Base-by-base conservation (phyloP, 768 basidiomycete species). In the Suillus placidus region DNA sequence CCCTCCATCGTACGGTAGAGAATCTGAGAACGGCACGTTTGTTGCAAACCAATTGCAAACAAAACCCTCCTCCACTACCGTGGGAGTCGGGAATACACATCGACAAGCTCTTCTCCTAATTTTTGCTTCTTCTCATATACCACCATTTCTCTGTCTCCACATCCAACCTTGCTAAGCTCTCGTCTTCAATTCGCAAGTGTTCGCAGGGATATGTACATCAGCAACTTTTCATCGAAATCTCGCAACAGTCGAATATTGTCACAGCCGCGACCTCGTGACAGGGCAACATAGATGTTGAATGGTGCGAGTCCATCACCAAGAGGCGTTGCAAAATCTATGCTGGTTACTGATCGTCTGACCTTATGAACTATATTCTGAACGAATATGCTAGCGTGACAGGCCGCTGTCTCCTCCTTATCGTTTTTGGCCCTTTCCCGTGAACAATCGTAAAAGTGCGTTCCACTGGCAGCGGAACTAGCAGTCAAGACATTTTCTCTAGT, bases 281-380 rank as follows among this genome's bases (percentile, higher is more conserved):
- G 45, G 20, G 45, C 20, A 45, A 10, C 9, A 45, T 10, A n/a
- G 8, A n/a, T 7, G 9, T 30, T 42, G 7, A 42, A 42, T 18
- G 42, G 42, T 7, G 40, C 6, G 42, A 42, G 42, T 18, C 42
- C 18, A 42, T 16, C 16, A 45, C 43, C 4, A n/a, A 20, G 43
- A 45, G 9, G 43, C 8, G 43, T 45, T n/a, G 20, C 42, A 42
- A 18, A 7, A 7, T 42, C 42, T 18, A 42, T 8, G 4, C 2
- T 43, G 18, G 43, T 43, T 8, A 20, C 20, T 47, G 45, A 43
- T 43, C 6, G 80, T 83, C 66, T 82, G 81, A 0, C 81, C 82
- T 68, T 83, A 80, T 14, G 78, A 66, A 18, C 74, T 57, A 63
- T 81, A 82, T 66, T 82, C 80, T 0, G 69, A 83, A 82, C 2